Evolutionary conservation across 305 asterid species (phyloP), one percentile per base, ranked within the genome.

Genomic region (Nicotiana rustica): DNA sequence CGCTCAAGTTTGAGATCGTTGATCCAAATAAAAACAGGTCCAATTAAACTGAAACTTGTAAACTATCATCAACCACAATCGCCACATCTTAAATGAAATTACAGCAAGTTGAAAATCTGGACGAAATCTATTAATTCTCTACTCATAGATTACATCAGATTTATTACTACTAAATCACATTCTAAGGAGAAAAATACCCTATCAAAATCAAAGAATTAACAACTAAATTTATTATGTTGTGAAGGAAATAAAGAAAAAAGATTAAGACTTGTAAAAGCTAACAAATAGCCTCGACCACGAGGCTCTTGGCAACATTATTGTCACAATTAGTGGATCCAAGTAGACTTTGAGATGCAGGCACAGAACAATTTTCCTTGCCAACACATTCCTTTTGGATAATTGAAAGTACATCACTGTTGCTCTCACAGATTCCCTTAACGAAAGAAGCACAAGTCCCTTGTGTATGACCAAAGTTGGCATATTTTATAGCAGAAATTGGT

Each of bases 231-330:
- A 18, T 60, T 18, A n/a, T 6, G 9, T 60, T 18, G 1, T 56
- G 18, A 55, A 56, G 18, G 4, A 6, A 59, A n/a, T 17, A n/a
- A 60, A 5, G 8, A n/a, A n/a, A 60, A n/a, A 60, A n/a, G 9
- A n/a, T 8, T 18, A 60, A 60, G 5, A 18, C 66, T 0, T 12
- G 59, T 1, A 55, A 55, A 55, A 12, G 14, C 59, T 60, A 88
- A 86, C 94, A 92, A 21, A 76, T 10, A 0, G 92, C 97, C 77
- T 91, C 97, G 12, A 91, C 95, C 13, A 89, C 89, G 0, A 92
- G 90, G 64, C 86, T 90, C 70, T 90, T 91, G 1, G 56, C 9
- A 0, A 83, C 18, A 1, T 83, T 84, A 1, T 82, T 84, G 0
- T 6, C 83, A 60, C 97, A 91, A 3, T 83, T 82, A 4, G 93